These are phyloP conservation scores for Hemileia vastatrix DNA, from an alignment of 1,284 basidiomycete genomes.

Conservation along the genomic window DNA sequence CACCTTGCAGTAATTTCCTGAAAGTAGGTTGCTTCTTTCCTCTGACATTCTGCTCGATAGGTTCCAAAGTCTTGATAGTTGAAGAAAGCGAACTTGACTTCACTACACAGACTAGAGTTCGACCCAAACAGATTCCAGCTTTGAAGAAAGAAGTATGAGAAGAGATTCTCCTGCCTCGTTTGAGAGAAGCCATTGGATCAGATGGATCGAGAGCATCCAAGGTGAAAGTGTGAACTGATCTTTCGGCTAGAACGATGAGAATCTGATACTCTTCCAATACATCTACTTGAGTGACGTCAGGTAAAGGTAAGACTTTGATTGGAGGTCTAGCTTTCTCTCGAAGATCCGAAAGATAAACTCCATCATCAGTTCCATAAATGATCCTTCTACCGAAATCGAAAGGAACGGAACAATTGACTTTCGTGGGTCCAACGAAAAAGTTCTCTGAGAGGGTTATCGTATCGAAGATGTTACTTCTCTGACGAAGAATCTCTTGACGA, in stretches of 20 bases:
- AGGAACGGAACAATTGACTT: slow-evolving; percentile 87
- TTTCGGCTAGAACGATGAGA: slow-evolving; percentile 86
- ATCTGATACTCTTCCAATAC: slow-evolving; percentile 93
- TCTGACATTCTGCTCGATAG: slow-evolving; percentile 78
- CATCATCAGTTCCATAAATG: slow-evolving; percentile 93
- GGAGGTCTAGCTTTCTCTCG: slow-evolving; percentile 73
- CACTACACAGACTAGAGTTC: slow-evolving; percentile 92
- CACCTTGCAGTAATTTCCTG: slow-evolving; percentile 81
- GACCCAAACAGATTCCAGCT: slow-evolving; percentile 80
- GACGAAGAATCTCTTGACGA: slow-evolving; percentile 75
- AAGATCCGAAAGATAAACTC: slow-evolving; percentile 86
- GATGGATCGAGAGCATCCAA: slow-evolving; percentile 81
- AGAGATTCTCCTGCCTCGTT: slow-evolving; percentile 87
- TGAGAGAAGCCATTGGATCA: slow-evolving; percentile 80
- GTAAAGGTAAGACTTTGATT: slow-evolving; percentile 77
- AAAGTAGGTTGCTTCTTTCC: slow-evolving; percentile 69
- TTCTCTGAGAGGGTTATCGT: slow-evolving; percentile 72
- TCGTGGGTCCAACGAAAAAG: slow-evolving; percentile 72
- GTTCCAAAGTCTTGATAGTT: slow-evolving; percentile 95
- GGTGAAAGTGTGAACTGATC: slow-evolving; percentile 94
- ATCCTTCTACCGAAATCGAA: slow-evolving; percentile 75
- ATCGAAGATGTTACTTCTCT: slow-evolving; percentile 78
- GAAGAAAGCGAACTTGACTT: slow-evolving; percentile 88
- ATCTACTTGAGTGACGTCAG: slow-evolving; percentile 88
- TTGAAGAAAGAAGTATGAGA: slow-evolving; percentile 98